Base-by-base conservation (phyloP, 805 yeast genomes). In the Candida xyloterini region DNA sequence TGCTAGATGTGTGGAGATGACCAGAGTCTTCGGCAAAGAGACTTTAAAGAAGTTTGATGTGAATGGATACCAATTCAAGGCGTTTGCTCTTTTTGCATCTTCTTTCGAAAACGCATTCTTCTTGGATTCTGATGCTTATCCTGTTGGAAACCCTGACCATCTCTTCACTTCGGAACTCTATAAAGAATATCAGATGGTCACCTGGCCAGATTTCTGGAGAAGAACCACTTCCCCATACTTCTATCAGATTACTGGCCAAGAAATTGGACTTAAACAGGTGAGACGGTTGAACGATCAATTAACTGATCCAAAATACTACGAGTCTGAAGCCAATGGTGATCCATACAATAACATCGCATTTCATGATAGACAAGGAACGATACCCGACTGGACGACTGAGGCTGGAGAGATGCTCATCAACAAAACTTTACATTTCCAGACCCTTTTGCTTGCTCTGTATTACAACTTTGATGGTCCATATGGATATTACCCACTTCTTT, bases 141-240 rank as follows among this genome's bases (percentile, higher is more conserved):
- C 95, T 0, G 74, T 82, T 3, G 71, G 70, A 51, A 71, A 79
- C 10, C 82, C 91, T 2, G 84, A 79, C 48, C 57, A 60, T 14
- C 56, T 85, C 15, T 83, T 87, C 56, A 65, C 63, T 4, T 60
- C 73, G 10, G 77, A 78, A 31, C 79, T 86, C 1, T 86, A 74
- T 61, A 46, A 53, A 13, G 57, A 69, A 10, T 63, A 68, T 43
- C 77, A 81, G 42, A 62, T 77, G 57, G 62, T 80, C 18, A 59
- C 79, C 18, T 87, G 95, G 91, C 95, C 95, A 1, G 96, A 87
- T 61, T 87, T 80, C 59, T 87, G 95, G 95, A 76, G 81, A 59
- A 72, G 95, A 48, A 79, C 90, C 6, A 84, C 90, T 1, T 76
- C 85, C 1, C 95, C 95, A 5, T 64, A 65, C 27, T 82, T 74